Conservation (phyloP, 1,284 basidiomycete genomes). For the Ustanciosporium gigantosporum region DNA sequence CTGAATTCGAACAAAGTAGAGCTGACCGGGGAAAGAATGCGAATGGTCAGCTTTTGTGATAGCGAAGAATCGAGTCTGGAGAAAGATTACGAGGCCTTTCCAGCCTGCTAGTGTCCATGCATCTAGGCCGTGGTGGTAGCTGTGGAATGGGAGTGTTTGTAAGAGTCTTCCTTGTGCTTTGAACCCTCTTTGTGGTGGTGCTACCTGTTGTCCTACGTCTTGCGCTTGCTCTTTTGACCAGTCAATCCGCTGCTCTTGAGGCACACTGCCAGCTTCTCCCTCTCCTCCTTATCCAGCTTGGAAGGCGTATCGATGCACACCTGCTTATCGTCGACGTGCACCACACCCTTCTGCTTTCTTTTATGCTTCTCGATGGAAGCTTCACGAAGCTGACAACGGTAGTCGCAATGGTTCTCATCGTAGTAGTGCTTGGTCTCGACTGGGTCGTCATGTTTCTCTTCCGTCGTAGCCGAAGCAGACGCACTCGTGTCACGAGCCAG, state of each 20-base stretch:
- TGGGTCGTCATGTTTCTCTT: background rate
- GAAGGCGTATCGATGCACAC: slow-evolving; percentile 20
- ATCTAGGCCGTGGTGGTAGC: too few relatives aligned
- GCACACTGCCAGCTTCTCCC: slow-evolving; percentile 14
- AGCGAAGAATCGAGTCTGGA: too few relatives aligned
- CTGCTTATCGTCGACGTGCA: slow-evolving; percentile 16
- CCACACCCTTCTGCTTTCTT: slow-evolving; percentile 20
- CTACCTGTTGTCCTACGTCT: too few relatives aligned
- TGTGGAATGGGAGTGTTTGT: too few relatives aligned
- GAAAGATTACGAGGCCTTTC: too few relatives aligned
- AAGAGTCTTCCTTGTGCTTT: too few relatives aligned
- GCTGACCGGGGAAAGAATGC: too few relatives aligned
- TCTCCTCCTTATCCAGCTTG: slow-evolving; percentile 20
- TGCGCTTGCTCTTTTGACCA: background rate
- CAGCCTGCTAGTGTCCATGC: too few relatives aligned
- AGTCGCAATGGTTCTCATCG: slow-evolving; percentile 37
- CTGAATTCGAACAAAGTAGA: too few relatives aligned
- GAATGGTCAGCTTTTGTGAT: too few relatives aligned
- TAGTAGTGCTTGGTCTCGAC: slow-evolving; percentile 8
- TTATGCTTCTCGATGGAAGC: slow-evolving; percentile 28
- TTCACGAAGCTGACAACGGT: slow-evolving; percentile 28
- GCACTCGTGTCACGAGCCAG: too few relatives aligned
- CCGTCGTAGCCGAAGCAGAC: background rate
- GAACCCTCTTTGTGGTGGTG: too few relatives aligned
- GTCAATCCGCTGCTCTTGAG: slow-evolving; percentile 12